Evolutionary conservation across 768 basidiomycete genomes (phyloP).

Genomic region (Saitozyma sp.): DNA sequence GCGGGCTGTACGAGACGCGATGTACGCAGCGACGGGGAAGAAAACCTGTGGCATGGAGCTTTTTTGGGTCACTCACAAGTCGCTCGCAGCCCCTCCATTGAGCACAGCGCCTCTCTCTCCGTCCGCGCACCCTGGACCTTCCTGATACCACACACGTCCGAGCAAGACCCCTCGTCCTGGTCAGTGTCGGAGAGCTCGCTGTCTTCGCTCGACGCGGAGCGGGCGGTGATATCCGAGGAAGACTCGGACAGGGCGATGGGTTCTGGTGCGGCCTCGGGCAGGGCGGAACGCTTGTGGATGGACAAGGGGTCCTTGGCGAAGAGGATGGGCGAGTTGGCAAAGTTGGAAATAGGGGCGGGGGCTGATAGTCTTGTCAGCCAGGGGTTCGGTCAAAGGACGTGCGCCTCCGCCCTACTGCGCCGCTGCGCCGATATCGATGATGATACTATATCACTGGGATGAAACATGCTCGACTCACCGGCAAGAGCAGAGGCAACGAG

Average conservation of each 20-base stretch:
- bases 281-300: slow-evolving; percentile 22
- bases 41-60: too few relatives aligned
- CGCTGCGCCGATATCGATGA: neutral
- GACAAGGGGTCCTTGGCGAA: slow-evolving; percentile 32
- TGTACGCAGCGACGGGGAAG: too few relatives aligned
- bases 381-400: neutral
- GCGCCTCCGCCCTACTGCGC: neutral
- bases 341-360: neutral
- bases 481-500: slow-evolving; percentile 21
- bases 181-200: slow-evolving; percentile 9
- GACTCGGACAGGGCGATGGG: slow-evolving; percentile 1
- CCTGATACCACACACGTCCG: slow-evolving; percentile 21
- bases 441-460: neutral
- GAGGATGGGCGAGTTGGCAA: slow-evolving; percentile 9
- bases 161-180: slow-evolving; percentile 18
- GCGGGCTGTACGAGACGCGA: neutral
- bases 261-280: slow-evolving; percentile 5
- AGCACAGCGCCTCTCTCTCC: slow-evolving; percentile 39
- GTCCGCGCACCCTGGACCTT: slow-evolving; percentile 30
- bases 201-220: neutral
- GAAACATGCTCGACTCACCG: slow-evolving; percentile 17
- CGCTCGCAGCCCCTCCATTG: slow-evolving; percentile 24
- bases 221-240: neutral
- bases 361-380: neutral
- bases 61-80: slow-evolving; percentile 30